Percentiles rank a stretch among this genome's conserved stretches.
Conservation (phyloP, 306 rosid species). For the Pterocarpus santalinus region DNA sequence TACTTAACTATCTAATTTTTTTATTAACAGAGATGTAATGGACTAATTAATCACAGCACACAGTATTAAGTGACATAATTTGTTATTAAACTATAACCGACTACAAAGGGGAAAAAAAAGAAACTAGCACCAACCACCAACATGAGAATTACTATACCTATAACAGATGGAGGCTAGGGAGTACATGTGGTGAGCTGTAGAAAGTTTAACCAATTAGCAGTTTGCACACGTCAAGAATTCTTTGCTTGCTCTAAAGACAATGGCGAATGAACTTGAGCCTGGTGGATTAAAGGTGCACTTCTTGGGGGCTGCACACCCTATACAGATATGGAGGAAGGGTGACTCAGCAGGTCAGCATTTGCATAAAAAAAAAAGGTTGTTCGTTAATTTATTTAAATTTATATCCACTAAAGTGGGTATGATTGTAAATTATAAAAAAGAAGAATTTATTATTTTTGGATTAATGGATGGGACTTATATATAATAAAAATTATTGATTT, state of each 20-base stretch:
- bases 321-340: neutral
- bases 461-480: too few species aligned
- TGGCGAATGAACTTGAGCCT: neutral
- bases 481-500: too few species aligned
- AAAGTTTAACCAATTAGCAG: slow-evolving; percentile 15
- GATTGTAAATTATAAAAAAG: too few species aligned
- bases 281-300: neutral
- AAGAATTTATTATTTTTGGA: too few species aligned
- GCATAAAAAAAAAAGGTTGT: neutral
- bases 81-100: neutral
- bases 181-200: slow-evolving; percentile 14
- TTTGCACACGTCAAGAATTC: slow-evolving; percentile 17
- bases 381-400: neutral
- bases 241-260: neutral
- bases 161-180: neutral
- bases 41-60: neutral
- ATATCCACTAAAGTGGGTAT: too few species aligned
- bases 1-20: neutral
- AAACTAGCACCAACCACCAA: neutral
- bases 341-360: slow-evolving; percentile 4
- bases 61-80: neutral
- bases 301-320: neutral
- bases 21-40: too few species aligned
- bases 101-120: neutral
- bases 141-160: neutral